These are phyloP conservation scores for Aquilaria agallochum DNA, from an alignment of 441 rosid genomes.

Conservation along the genomic window DNA sequence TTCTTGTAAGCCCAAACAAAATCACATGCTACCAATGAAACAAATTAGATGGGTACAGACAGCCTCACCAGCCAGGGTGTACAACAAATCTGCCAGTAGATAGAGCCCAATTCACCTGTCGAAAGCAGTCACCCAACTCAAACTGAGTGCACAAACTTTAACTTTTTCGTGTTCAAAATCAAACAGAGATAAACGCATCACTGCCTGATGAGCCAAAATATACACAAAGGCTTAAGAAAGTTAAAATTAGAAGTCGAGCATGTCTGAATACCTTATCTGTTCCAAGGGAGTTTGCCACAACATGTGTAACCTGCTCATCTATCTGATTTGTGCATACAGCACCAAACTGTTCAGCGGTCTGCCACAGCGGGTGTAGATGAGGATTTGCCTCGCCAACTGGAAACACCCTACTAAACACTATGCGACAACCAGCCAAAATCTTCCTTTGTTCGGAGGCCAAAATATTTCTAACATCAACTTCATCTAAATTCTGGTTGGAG, in stretches of 20 bases:
- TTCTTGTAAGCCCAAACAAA: slow-evolving; percentile 14
- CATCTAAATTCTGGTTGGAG: slow-evolving; percentile 61
- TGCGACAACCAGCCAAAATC: slow-evolving; percentile 82
- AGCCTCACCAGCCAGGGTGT: slow-evolving; percentile 90
- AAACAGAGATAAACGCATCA: neutral
- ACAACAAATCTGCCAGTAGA: slow-evolving; percentile 78
- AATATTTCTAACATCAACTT: slow-evolving; percentile 86
- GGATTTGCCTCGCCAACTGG: slow-evolving; percentile 97
- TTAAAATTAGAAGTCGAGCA: neutral
- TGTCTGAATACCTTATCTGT: slow-evolving; percentile 81
- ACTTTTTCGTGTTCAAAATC: neutral
- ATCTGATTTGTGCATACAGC: slow-evolving; percentile 86
- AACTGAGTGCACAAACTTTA: slow-evolving; percentile 1
- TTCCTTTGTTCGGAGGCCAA: slow-evolving; percentile 81
- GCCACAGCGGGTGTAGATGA: slow-evolving; percentile 93
- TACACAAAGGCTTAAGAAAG: neutral
- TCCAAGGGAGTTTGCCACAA: slow-evolving; percentile 89
- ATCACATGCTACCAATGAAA: neutral
- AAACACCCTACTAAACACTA: slow-evolving; percentile 90
- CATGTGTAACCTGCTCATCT: slow-evolving; percentile 95
- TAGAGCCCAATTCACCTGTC: slow-evolving; percentile 96
- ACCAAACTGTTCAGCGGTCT: slow-evolving; percentile 97
- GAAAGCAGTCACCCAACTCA: slow-evolving; percentile 21
- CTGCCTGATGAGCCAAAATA: neutral
- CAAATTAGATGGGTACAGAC: slow-evolving; percentile 11